phyloP scores from a whole-genome alignment of 768 basidiomycete genomes.

The Termitomyces sp. region DNA sequence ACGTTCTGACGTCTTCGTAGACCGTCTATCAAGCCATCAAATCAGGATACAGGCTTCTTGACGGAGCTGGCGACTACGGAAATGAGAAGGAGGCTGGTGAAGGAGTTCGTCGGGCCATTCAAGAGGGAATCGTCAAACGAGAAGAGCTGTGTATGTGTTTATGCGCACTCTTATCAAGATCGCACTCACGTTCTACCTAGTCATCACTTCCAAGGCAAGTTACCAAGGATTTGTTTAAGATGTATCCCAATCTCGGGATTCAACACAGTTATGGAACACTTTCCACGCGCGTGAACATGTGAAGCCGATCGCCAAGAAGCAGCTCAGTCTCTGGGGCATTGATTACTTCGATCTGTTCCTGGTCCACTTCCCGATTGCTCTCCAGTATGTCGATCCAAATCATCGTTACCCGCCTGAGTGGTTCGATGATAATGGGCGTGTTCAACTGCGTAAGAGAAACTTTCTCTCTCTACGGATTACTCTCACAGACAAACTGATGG shows the following conservation, averaged over 20 bases:
- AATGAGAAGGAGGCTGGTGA: conserved; percentile 86
- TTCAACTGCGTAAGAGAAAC: conserved; percentile 47
- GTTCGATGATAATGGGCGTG: conserved; percentile 68
- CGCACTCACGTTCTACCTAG: conserved; percentile 24
- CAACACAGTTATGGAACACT: conserved; percentile 75
- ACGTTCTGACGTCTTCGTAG: conserved; percentile 25
- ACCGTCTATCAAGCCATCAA: conserved; percentile 85
- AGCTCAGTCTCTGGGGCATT: conserved; percentile 78
- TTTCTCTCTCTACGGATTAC: not conserved
- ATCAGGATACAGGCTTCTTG: conserved; percentile 80
- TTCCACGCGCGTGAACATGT: conserved; percentile 78
- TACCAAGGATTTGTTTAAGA: not conserved
- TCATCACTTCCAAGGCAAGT: conserved; percentile 77
- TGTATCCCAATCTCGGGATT: not conserved
- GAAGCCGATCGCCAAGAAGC: conserved; percentile 48
- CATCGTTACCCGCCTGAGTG: conserved; percentile 82
- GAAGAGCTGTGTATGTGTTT: conserved; percentile 66
- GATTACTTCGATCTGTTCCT: conserved; percentile 81
- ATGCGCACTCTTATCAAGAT: not conserved
- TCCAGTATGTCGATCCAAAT: conserved; percentile 73
- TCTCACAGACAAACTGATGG: not conserved
- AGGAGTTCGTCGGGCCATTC: conserved; percentile 72
- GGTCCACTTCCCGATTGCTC: conserved; percentile 81
- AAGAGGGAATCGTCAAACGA: conserved; percentile 78
- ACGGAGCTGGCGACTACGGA: conserved; percentile 83